Base-by-base conservation (phyloP, 2,329 filamentous ascomycete species). In the Chrysoporthe austroafricana region DNA sequence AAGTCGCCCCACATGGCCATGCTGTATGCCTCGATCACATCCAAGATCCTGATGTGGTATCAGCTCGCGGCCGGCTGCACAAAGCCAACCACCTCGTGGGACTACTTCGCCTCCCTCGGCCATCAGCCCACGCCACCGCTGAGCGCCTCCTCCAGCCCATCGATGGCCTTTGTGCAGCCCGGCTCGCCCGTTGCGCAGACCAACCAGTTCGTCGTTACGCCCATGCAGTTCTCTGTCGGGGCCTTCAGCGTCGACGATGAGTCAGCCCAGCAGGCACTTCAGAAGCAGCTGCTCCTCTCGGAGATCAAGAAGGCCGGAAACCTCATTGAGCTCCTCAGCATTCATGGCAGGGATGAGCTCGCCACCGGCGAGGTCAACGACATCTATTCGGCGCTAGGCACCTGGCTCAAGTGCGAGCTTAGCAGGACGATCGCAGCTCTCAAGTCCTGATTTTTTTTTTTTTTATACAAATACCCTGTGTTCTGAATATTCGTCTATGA, bases 1-100 rank as follows among this genome's bases (percentile, higher is more conserved):
- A 66, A 61, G 57, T 64, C 61, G 9, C 67, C 67, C 5, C 64
- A 69, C 65, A 62, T 67, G 59, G 67, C 65, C 42, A 69, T 69
- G 67, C 67, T 69, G 18, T 69, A 69, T 34, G 67, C 67, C 13
- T 67, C 64, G 57, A 69, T 69, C 67, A 69, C 65, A 13, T 69
- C 67, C 61, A 69, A 69, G 67, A 67, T 69, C 57, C 67, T 69
- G 57, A 69, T 69, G 67, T 67, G 67, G 64, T 69, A 69, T 62
- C 67, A 69, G 61, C 64, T 69, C 48, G 67, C 65, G 5, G 64
- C 67, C 36, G 67, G 67, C 21, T 69, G 67, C 62, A 61, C 64
- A 39, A 67, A 39, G 43, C 50, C 62, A 57, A 62, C 48, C 21
- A 67, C 60, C 43, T 44, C 66, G 32, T 69, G 67, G 67, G 67